phyloP scores from a whole-genome alignment of 106 monocot species.

The Phalaenopsis equestris region DNA sequence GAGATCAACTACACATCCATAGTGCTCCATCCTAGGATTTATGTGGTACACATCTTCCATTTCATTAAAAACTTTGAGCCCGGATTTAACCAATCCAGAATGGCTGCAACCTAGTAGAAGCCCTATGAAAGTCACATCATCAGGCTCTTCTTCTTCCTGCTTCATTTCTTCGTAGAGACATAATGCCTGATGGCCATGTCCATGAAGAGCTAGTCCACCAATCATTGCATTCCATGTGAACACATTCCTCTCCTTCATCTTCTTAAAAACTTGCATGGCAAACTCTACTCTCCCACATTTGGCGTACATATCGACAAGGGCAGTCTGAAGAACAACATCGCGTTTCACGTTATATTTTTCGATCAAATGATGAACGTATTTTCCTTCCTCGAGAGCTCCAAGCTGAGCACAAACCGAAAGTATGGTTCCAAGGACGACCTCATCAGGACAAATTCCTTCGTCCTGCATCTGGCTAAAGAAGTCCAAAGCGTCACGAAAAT shows the following conservation, averaged over 20 bases:
- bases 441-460: constrained; percentile 8
- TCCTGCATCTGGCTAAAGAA: constrained; percentile 19
- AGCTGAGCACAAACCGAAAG: constrained; percentile 19
- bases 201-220: constrained; percentile 21
- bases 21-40: constrained; percentile 29
- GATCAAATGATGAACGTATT: constrained; percentile 16
- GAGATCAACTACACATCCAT: constrained; percentile 32
- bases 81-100: constrained; percentile 23
- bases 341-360: constrained; percentile 12
- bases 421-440: constrained; percentile 15
- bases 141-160: constrained; percentile 6
- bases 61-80: constrained; percentile 11
- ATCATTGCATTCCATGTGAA: constrained; percentile 35
- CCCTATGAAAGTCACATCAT: constrained; percentile 30
- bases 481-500: constrained; percentile 11
- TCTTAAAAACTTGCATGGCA: constrained; percentile 19
- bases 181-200: constrained; percentile 17
- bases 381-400: constrained; percentile 31
- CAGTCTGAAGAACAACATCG: constrained; percentile 21
- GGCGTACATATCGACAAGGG: constrained; percentile 63
- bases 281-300: constrained; percentile 44
- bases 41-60: constrained; percentile 17
- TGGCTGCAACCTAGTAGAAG: constrained; percentile 30
- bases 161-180: constrained; percentile 22
- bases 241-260: constrained; percentile 21